Conservation (phyloP, 805 yeast species). For the Yamadazyma insecticola region DNA sequence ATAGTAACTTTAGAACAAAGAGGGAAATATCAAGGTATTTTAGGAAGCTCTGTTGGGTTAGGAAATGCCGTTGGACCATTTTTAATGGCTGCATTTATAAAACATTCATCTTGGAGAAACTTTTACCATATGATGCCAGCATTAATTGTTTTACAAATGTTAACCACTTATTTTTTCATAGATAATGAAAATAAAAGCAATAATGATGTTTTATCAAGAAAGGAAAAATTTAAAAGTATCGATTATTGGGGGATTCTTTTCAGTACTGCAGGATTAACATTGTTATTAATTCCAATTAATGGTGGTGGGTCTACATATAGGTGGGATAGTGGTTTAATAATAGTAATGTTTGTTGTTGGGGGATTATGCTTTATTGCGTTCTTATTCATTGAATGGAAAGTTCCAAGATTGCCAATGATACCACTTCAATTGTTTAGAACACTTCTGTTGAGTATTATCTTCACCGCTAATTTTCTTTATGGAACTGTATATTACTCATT, state of each 20-base stretch:
- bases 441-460: conserved; percentile 26
- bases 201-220: conserved; percentile 22
- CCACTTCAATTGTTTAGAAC: conserved; percentile 43
- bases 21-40: conserved; percentile 52
- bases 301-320: conserved; percentile 58
- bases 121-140: conserved; percentile 48
- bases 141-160: conserved; percentile 25
- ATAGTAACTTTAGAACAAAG: conserved; percentile 50
- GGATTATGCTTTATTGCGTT: conserved; percentile 35
- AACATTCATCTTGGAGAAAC: conserved; percentile 45
- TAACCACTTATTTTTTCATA: conserved; percentile 25
- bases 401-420: conserved; percentile 50
- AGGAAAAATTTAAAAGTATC: conserved; percentile 39
- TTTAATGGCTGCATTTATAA: conserved; percentile 45
- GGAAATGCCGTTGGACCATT: conserved; percentile 55
- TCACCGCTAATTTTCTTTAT: conserved; percentile 37
- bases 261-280: conserved; percentile 43
- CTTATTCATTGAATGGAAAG: conserved; percentile 45
- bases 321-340: conserved; percentile 46
- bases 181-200: conserved; percentile 21
- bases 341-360: conserved; percentile 31
- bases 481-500: conserved; percentile 47
- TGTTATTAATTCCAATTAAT: conserved; percentile 51
- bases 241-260: conserved; percentile 52
- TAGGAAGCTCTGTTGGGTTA: conserved; percentile 44